A percentile compares a stretch with the other conserved stretches of the same genome.
Conservation (phyloP, 371 early-diverging fungal genomes). For the Mortierella sp. region DNA sequence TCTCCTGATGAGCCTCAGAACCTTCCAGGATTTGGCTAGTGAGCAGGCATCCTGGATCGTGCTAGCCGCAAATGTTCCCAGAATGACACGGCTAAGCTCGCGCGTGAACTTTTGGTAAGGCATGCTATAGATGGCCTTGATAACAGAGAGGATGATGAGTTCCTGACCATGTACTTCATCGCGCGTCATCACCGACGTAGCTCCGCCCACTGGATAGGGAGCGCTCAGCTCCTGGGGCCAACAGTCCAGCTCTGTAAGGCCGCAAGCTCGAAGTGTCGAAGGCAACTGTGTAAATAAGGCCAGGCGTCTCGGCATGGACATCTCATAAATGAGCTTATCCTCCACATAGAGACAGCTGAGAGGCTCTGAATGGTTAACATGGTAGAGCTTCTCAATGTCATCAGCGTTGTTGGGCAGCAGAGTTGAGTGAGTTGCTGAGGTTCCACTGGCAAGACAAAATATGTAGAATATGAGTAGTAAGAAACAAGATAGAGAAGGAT, state of each 20-base stretch:
- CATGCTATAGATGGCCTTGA: slow-evolving; percentile 36
- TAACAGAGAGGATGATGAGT: slow-evolving; percentile 21
- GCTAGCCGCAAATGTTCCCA: slow-evolving; percentile 12
- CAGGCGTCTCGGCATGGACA: slow-evolving; percentile 29
- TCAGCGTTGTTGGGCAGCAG: slow-evolving; percentile 4
- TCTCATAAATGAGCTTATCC: slow-evolving; percentile 15
- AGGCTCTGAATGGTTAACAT: slow-evolving; percentile 18
- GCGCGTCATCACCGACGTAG: slow-evolving; percentile 4
- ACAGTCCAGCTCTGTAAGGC: slow-evolving; percentile 22
- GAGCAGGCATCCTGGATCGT: slow-evolving; percentile 12
- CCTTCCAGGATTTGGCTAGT: slow-evolving; percentile 36
- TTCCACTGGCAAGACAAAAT: not conserved
- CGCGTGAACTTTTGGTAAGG: slow-evolving; percentile 19
- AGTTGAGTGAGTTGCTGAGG: not conserved
- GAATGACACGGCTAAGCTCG: slow-evolving; percentile 18
- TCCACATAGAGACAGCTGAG: slow-evolving; percentile 24
- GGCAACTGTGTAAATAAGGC: slow-evolving; percentile 18
- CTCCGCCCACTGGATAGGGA: not conserved
- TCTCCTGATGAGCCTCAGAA: slow-evolving; percentile 14
- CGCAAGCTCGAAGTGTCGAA: slow-evolving; percentile 23
- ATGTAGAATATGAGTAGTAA: not conserved
- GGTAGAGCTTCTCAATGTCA: slow-evolving; percentile 11
- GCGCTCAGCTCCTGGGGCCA: slow-evolving; percentile 6
- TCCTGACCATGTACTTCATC: slow-evolving; percentile 16
- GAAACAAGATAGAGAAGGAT: no score